phyloP scores from a whole-genome alignment of 371 early-diverging fungal genomes.

The Haplosporangium sp. region DNA sequence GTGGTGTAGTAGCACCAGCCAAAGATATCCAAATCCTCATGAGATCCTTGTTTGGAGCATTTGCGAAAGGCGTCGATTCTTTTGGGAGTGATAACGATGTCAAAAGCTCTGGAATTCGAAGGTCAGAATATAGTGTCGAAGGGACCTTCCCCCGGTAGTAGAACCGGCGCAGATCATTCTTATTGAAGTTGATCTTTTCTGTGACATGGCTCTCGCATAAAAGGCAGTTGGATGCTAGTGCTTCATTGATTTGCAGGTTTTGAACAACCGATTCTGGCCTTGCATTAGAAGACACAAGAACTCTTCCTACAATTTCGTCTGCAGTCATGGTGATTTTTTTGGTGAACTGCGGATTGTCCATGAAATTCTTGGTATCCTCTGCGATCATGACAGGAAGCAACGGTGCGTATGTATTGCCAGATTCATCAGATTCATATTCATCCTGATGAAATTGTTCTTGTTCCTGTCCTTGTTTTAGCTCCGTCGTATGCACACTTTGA shows the following conservation, averaged over 20 bases:
- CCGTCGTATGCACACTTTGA: conserved; percentile 1
- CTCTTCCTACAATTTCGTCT: conserved; percentile 15
- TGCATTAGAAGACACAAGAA: conserved; percentile 8
- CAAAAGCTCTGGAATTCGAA: conserved; percentile 27
- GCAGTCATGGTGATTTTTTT: conserved; percentile 36
- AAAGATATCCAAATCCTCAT: conserved; percentile 48
- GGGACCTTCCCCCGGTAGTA: conserved; percentile 50
- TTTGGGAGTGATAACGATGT: conserved; percentile 26
- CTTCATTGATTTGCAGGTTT: conserved; percentile 3
- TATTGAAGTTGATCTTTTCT: conserved; percentile 3
- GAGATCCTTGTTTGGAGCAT: conserved; percentile 33
- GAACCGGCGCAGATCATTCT: conserved; percentile 18
- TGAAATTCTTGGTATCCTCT: conserved; percentile 43
- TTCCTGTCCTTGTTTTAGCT: conserved; percentile 1
- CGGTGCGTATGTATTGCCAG: neutral
- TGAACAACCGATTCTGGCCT: conserved; percentile 4
- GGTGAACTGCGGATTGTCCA: conserved; percentile 51
- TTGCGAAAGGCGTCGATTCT: conserved; percentile 18
- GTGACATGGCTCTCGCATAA: conserved; percentile 13
- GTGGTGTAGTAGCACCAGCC: conserved; percentile 38
- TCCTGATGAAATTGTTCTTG: neutral
- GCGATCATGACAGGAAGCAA: conserved; percentile 45
- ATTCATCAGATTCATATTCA: neutral
- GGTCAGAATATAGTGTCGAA: conserved; percentile 16
- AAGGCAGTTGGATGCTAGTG: conserved; percentile 12